Evolutionary conservation across 352 stramenopile species (phyloP).

Genomic region (Elongisporangium undulatum): DNA sequence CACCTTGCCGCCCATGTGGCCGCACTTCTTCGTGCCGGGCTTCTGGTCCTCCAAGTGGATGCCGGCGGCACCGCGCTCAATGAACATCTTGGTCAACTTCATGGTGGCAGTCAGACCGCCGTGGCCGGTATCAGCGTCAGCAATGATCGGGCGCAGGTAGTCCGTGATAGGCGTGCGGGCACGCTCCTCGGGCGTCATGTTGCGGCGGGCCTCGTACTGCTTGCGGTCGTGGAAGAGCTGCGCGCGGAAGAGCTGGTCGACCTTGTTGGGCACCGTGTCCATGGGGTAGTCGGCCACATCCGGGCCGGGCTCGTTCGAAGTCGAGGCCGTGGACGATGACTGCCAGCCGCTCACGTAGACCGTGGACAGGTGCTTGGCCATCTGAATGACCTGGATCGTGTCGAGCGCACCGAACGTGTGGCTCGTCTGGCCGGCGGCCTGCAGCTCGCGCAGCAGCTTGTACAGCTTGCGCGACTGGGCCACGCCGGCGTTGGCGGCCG

Average conservation of each 20-base stretch:
- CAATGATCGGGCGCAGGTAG: slow-evolving; percentile 96
- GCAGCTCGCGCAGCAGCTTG: slow-evolving; percentile 82
- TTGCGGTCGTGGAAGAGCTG: slow-evolving; percentile 97
- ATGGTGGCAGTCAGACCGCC: slow-evolving; percentile 96
- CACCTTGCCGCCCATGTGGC: slow-evolving; percentile 98
- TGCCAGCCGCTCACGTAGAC: slow-evolving; percentile 99
- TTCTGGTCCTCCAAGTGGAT: slow-evolving; percentile 99
- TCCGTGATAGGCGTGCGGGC: slow-evolving; percentile 86
- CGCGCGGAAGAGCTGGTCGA: slow-evolving; percentile 96
- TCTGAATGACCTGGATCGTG: slow-evolving; percentile 95
- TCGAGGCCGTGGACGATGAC: slow-evolving; percentile 92
- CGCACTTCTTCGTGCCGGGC: slow-evolving; percentile 98
- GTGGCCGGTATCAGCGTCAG: slow-evolving; percentile 97
- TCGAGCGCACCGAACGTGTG: slow-evolving; percentile 89
- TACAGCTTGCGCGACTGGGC: slow-evolving; percentile 82
- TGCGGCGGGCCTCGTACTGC: slow-evolving; percentile 92
- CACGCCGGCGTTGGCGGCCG: slow-evolving; percentile 33
- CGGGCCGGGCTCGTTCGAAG: slow-evolving; percentile 94
- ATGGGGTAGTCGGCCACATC: slow-evolving; percentile 99
- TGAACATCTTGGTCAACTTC: slow-evolving; percentile 99
- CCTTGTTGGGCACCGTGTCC: slow-evolving; percentile 97
- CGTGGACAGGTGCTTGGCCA: slow-evolving; percentile 92
- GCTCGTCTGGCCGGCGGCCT: slow-evolving; percentile 72
- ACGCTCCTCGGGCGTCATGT: slow-evolving; percentile 75
- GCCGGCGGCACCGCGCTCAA: slow-evolving; percentile 95